Base-by-base conservation (phyloP, 2,329 filamentous ascomycete genomes). In the Erysiphe pisi region DNA sequence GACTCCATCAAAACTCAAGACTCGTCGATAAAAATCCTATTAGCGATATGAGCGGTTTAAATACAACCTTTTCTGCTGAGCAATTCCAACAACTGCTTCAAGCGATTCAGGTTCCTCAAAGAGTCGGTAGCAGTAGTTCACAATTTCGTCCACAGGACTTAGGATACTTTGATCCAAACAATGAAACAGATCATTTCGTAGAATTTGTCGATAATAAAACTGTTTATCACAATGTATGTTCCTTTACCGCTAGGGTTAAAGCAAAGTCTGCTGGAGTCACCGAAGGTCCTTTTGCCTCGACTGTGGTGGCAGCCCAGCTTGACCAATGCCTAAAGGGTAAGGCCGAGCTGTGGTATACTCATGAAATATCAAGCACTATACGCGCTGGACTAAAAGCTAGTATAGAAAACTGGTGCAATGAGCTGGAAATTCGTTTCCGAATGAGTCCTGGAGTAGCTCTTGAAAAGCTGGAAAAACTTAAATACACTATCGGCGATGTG, bases 201-300 rank as follows among this genome's bases (percentile, higher is more conserved):
- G 63, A 68, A 68, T 68, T 31, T 18, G 63, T 68, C 8, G 63
- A 68, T 68, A 36, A 36, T 36, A 68, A 68, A 68, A 36, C 63
- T 31, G 31, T 68, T 40, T 68, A 68, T 18, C 63, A 68, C 28
- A 68, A 68, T 36, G 63, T 68, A 7, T 68, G 8, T 36, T 31
- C 25, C 63, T 68, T 68, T 36, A 68, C 31, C 9, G 7, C 25
- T 68, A 11, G 63, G 20, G 31, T 68, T 18, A 68, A 68, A 68
- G 63, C 31, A 31, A 68, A 68, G 25, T 31, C 63, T 9, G 31
- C 25, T 36, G 63, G 63, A 31, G 63, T 68, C 31, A 68, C 63
- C 25, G 25, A 28, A 68, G 63, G 63, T 11, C 36, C 25, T 7
- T 68, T 28, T 28, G 63, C 63, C 25, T 31, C 25, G 8, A 31